phyloP scores from a whole-genome alignment of 306 rosid species.

The Delonix regia region DNA sequence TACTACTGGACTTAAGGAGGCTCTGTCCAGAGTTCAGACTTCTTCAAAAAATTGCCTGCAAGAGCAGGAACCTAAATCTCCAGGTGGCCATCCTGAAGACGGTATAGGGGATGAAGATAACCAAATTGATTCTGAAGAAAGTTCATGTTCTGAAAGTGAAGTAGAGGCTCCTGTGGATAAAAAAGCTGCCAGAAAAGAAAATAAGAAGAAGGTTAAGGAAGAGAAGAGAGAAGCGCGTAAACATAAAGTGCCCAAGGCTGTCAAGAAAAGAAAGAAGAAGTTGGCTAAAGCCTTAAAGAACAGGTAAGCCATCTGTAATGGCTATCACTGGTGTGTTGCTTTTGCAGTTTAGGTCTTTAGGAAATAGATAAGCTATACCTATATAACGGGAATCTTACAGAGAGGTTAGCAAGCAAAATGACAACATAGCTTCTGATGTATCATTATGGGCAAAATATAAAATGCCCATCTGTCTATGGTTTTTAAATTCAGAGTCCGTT shows the following conservation, averaged over 20 bases:
- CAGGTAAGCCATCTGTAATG: conserved; percentile 41
- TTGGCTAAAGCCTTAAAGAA: conserved; percentile 70
- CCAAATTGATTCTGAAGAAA: conserved; percentile 55
- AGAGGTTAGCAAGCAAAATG: conserved; percentile 18
- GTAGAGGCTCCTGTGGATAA: conserved; percentile 54
- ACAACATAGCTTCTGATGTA: neutral
- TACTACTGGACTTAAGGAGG: conserved; percentile 76
- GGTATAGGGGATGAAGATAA: conserved; percentile 40
- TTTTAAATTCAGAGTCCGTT: neutral
- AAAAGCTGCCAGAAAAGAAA: conserved; percentile 85
- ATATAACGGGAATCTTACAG: neutral
- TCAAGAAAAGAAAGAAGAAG: conserved; percentile 82
- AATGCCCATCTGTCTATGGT: neutral
- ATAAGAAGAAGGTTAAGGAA: conserved; percentile 85
- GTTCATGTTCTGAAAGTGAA: conserved; percentile 46
- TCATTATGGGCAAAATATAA: neutral
- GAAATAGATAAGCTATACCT: conserved; percentile 6
- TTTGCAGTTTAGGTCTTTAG: neutral
- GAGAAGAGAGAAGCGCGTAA: conserved; percentile 89
- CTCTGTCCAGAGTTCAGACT: conserved; percentile 47
- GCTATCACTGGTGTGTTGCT: neutral
- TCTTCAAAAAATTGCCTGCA: conserved; percentile 34
- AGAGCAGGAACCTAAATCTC: conserved; percentile 19
- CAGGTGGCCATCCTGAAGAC: conserved; percentile 54
- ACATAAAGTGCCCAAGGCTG: conserved; percentile 78